These are phyloP conservation scores for Pelargonium fulgidum DNA, from an alignment of 441 rosid species.

Conservation along the genomic window DNA sequence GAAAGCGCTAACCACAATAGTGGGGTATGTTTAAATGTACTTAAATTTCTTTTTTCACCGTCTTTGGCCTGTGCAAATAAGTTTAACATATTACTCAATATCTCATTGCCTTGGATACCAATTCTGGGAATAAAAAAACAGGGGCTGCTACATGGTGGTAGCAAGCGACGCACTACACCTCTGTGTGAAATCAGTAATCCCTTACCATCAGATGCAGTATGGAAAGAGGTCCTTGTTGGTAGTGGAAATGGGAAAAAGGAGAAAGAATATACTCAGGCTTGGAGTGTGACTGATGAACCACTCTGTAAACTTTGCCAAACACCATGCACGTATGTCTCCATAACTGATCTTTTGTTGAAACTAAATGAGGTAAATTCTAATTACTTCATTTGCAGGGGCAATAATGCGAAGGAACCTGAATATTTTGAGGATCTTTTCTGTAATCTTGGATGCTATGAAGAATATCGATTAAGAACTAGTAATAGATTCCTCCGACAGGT, in stretches of 20 bases:
- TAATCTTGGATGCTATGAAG: conserved; percentile 73
- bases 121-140: conserved; percentile 25
- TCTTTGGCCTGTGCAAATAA: conserved; percentile 2
- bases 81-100: neutral
- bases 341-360: conserved; percentile 21
- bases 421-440: conserved; percentile 96
- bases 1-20: conserved; percentile 61
- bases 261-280: conserved; percentile 74
- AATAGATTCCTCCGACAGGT: conserved; percentile 76
- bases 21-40: conserved; percentile 39
- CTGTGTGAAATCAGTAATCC: conserved; percentile 55
- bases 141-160: conserved; percentile 89
- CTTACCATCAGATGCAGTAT: conserved; percentile 65
- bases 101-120: conserved; percentile 3
- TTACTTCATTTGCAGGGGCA: conserved; percentile 44
- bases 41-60: neutral
- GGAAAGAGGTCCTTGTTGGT: conserved; percentile 60
- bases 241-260: conserved; percentile 51
- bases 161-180: conserved; percentile 76
- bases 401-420: conserved; percentile 65
- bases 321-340: conserved; percentile 61
- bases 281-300: conserved; percentile 64
- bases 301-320: conserved; percentile 94
- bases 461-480: conserved; percentile 81
- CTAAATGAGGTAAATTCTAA: neutral